Evolutionary conservation across 164 flowering plant genomes (phyloP), one percentile per base, ranked within the genome.

Genomic region (Liriodendron chinense): DNA sequence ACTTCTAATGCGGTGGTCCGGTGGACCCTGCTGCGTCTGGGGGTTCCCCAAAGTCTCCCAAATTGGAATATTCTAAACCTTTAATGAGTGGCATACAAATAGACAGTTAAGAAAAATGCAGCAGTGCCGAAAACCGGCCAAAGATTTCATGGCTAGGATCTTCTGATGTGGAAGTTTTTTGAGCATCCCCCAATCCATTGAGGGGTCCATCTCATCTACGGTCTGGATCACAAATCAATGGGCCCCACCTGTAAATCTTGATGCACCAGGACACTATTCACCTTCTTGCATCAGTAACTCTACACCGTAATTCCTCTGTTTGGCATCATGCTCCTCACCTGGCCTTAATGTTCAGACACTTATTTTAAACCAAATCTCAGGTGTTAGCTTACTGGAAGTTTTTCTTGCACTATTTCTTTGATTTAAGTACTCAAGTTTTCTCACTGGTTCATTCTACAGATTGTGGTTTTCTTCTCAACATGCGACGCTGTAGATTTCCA

Each of bases 391-490:
- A 56, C 66, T 66, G 4, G 69, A 25, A 23, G 16, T 34, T 62
- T 28, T 62, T 62, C 69, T 10, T 57, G n/a, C 14, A n/a, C 9
- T 24, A 24, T 28, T 28, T 68, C 3, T 69, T 57, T 57, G 20
- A 67, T 68, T 68, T 34, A 68, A 68, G 25, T 43, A 75, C 47
- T 56, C 69, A 75, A 49, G 28, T 69, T 63, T 75, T 18, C 78
- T 75, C 62, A 77, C 68, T 57, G 57, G 50, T 66, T 59, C 72
- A 68, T 74, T 78, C 10, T 75, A 63, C 92, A 96, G 98, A 72
- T 92, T 80, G 97, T 92, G 82, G 92, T 96, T 34, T 94, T 96
- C 90, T 96, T 96, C 78, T 94, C 98, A 69, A 94, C 99, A 69
- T 87, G 97, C 77, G 92, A 91, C 84, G 92, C 96, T 2, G 99